These are phyloP conservation scores for Penstemon barbatus DNA, from an alignment of 257 asterid species.

Conservation along the genomic window DNA sequence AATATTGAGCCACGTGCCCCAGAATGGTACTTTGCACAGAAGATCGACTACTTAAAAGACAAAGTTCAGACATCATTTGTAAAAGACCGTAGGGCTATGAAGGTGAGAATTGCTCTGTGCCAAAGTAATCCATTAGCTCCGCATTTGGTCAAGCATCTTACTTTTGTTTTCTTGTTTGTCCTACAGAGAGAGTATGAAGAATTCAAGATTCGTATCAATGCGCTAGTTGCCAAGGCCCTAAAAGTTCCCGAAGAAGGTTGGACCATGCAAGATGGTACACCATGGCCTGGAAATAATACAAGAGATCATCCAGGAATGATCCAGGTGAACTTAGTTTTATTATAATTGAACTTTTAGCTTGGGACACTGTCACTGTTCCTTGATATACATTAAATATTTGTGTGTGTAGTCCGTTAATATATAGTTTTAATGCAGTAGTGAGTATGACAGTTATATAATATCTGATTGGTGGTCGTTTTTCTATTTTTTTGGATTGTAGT, in stretches of 20 bases:
- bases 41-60: slow-evolving; percentile 86
- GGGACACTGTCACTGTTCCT: too few relatives aligned
- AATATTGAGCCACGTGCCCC: slow-evolving; percentile 96
- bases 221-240: slow-evolving; percentile 85
- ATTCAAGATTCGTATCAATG: slow-evolving; percentile 81
- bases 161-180: slow-evolving; percentile 26
- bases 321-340: slow-evolving; percentile 54
- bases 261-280: slow-evolving; percentile 99
- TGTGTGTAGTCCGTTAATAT: not conserved
- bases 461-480: not conserved
- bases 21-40: slow-evolving; percentile 90
- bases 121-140: slow-evolving; percentile 2
- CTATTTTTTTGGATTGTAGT: not conserved
- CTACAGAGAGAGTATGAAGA: slow-evolving; percentile 94
- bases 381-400: too few relatives aligned
- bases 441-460: too few relatives aligned
- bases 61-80: slow-evolving; percentile 92
- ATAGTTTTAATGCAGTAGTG: not conserved
- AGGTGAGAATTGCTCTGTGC: slow-evolving; percentile 46
- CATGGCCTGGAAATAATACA: slow-evolving; percentile 97
- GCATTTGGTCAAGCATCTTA: slow-evolving; percentile 30
- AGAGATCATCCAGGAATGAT: slow-evolving; percentile 99
- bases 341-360: not conserved
- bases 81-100: slow-evolving; percentile 97
- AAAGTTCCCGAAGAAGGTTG: slow-evolving; percentile 97